These are phyloP conservation scores for Guillardia theta DNA, from an alignment of 78 protist species.

Conservation along the genomic window DNA sequence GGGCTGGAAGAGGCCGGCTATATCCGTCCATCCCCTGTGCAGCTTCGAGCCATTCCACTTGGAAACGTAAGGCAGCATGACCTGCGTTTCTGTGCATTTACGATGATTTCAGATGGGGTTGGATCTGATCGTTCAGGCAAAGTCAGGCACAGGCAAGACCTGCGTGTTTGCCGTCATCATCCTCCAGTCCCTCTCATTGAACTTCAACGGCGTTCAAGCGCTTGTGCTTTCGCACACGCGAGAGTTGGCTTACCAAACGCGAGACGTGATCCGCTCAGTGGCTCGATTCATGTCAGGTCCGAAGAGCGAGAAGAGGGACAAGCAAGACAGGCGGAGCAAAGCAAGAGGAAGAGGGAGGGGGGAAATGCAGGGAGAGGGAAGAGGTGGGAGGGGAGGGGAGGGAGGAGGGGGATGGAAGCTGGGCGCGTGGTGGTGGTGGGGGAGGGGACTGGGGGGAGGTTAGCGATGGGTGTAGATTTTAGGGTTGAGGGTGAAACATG, in stretches of 20 bases:
- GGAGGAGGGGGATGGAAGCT: not conserved
- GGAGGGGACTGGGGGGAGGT: not conserved
- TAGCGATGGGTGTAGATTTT: not conserved
- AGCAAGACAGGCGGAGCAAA: not conserved
- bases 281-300: not conserved
- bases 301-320: not conserved
- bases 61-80: not conserved
- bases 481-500: not conserved
- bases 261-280: slow-evolving; percentile 2
- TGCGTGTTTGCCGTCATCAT: slow-evolving; percentile 33
- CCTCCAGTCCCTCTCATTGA: not conserved
- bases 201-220: not conserved
- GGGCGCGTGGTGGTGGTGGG: not conserved
- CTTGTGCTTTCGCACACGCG: slow-evolving; percentile 51
- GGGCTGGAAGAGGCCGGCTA: not conserved
- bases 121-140: slow-evolving; percentile 54
- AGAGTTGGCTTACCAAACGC: slow-evolving; percentile 53
- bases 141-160: slow-evolving; percentile 60
- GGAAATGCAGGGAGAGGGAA: not conserved
- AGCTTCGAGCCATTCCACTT: slow-evolving; percentile 48
- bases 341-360: not conserved
- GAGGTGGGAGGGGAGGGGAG: not conserved
- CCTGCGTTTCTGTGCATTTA: not conserved
- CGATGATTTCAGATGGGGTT: not conserved
- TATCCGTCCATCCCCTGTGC: slow-evolving; percentile 50